phyloP scores from a whole-genome alignment of 2,329 filamentous ascomycete genomes.

The Verticillium albo-atrum region DNA sequence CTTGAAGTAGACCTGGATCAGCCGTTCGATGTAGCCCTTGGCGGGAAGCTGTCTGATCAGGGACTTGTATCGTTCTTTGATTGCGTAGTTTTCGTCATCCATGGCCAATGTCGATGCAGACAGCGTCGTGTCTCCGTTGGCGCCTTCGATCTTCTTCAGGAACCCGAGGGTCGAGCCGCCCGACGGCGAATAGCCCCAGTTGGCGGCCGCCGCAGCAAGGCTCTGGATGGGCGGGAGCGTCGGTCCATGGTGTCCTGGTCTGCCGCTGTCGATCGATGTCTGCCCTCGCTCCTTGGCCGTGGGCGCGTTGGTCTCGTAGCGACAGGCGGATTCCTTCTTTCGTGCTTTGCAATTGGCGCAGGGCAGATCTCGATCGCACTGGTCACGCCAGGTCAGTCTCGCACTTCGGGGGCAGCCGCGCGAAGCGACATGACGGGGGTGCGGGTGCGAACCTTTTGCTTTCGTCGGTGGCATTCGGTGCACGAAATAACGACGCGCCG shows the following conservation, averaged over 20 bases:
- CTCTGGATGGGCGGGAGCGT: constrained; percentile 20
- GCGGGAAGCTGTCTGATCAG: constrained; percentile 55
- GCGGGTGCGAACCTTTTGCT: constrained; percentile 43
- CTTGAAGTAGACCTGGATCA: constrained; percentile 50
- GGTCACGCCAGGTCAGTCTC: constrained; percentile 10
- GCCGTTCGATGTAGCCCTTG: constrained; percentile 47
- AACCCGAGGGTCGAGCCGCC: constrained; percentile 50
- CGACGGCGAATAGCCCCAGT: constrained; percentile 51
- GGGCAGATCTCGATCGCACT: constrained; percentile 57
- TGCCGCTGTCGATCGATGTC: constrained; percentile 11
- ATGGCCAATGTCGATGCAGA: constrained; percentile 15
- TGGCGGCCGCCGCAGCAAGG: constrained; percentile 36
- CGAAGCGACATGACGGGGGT: not conserved
- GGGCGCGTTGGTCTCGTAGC: constrained; percentile 49
- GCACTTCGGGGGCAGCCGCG: not conserved
- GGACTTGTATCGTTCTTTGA: constrained; percentile 54
- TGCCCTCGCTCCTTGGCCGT: constrained; percentile 31
- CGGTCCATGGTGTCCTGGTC: constrained; percentile 9
- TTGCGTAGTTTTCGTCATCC: constrained; percentile 30
- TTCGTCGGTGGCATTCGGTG: constrained; percentile 59
- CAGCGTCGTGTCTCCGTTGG: constrained; percentile 27
- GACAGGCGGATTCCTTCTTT: constrained; percentile 51
- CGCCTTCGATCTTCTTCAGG: constrained; percentile 48
- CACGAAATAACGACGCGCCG: constrained; percentile 59
- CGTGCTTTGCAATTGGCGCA: constrained; percentile 56